A percentile compares a stretch with the other conserved stretches of the same genome.
Conservation (phyloP, 345 rosid genomes). For the Microcos paniculata region DNA sequence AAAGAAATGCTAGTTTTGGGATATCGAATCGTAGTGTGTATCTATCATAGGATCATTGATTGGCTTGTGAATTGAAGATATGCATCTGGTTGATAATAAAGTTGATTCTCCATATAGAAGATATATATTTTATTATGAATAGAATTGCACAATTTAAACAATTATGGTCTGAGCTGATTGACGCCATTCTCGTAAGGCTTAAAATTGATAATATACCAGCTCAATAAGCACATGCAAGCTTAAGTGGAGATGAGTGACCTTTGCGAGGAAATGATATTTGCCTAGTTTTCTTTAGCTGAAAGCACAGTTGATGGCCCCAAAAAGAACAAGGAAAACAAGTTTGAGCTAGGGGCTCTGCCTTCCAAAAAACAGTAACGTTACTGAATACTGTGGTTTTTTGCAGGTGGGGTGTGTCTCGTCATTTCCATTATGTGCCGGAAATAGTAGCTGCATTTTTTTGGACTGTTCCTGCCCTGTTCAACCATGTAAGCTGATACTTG, state of each 20-base stretch:
- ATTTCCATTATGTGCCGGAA: slow-evolving; percentile 97
- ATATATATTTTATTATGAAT: no score
- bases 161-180: no score
- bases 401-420: slow-evolving; percentile 98
- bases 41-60: no score
- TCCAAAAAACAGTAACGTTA: background rate
- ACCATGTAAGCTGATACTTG: slow-evolving; percentile 52
- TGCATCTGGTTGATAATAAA: no score
- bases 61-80: no score
- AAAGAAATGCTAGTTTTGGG: background rate
- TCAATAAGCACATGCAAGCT: background rate
- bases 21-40: no score
- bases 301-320: no score
- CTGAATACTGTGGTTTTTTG: slow-evolving; percentile 11
- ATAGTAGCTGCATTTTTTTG: slow-evolving; percentile 89
- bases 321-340: no score
- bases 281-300: background rate
- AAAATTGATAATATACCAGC: background rate
- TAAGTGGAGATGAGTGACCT: background rate
- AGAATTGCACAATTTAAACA: no score
- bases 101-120: no score
- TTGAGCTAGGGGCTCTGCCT: slow-evolving; percentile 6
- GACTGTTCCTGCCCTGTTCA: slow-evolving; percentile 87
- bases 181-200: no score
- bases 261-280: background rate